Evolutionary conservation across 129 eudicot species (phyloP).

Genomic region (Tagetes patula): DNA sequence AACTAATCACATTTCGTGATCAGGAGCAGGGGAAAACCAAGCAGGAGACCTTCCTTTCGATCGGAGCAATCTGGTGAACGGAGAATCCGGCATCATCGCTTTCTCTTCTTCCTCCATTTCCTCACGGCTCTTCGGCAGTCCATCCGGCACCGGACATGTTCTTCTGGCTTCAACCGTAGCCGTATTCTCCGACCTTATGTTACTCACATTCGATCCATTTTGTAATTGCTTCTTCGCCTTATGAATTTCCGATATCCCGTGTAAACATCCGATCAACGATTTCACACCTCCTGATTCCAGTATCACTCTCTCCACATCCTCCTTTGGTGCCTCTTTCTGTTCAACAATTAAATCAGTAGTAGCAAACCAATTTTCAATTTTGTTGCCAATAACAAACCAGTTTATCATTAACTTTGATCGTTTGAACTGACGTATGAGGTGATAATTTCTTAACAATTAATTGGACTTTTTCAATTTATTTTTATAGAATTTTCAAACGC

Average conservation of each 20-base stretch:
- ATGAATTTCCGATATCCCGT: constrained; percentile 35
- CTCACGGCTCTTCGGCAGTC: constrained; percentile 34
- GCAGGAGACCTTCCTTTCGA: constrained; percentile 42
- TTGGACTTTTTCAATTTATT: too few species aligned
- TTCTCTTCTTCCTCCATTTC: constrained; percentile 44
- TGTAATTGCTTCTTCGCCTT: constrained; percentile 29
- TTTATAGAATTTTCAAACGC: too few species aligned
- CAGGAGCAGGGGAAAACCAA: constrained; percentile 42
- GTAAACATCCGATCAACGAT: constrained; percentile 32
- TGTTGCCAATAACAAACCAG: too few species aligned
- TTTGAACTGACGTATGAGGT: too few species aligned
- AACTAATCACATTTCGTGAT: constrained; percentile 26
- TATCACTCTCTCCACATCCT: constrained; percentile 38
- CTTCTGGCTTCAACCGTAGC: not conserved
- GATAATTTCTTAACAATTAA: too few species aligned
- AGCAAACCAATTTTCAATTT: too few species aligned
- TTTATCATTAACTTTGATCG: too few species aligned
- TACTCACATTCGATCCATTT: not conserved
- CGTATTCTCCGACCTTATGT: constrained; percentile 3
- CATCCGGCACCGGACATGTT: constrained; percentile 32
- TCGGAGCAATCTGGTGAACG: constrained; percentile 39
- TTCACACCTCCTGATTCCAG: constrained; percentile 39
- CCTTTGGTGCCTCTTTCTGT: constrained; percentile 43
- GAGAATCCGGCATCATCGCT: constrained; percentile 37
- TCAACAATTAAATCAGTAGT: not conserved